Percentiles rank a stretch among this genome's conserved stretches.
Evolutionary conservation across 1,139 yeast species (phyloP).

Genomic region (Hyphopichia fennica): DNA sequence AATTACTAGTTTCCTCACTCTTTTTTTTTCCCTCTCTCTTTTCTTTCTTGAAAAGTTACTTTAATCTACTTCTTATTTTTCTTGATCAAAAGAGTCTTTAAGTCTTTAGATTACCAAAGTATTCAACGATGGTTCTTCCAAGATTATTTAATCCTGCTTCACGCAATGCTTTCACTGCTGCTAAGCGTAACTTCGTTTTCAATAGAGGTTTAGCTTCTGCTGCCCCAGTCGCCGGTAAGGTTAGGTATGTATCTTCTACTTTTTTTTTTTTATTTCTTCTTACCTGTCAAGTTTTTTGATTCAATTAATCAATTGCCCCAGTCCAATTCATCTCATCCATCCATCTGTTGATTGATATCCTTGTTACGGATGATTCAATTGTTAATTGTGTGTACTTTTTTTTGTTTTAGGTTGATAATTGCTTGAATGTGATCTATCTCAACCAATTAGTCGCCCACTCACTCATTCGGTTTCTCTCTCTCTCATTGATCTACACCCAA

Average conservation of each 20-base stretch:
- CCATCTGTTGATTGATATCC: background rate
- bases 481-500: too few relatives aligned
- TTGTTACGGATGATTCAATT: background rate
- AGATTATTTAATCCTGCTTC: constrained; percentile 89
- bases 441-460: background rate
- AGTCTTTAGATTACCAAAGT: constrained; percentile 22
- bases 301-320: constrained; percentile 1
- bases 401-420: background rate
- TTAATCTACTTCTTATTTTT: constrained; percentile 7
- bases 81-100: constrained; percentile 12
- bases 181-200: constrained; percentile 76
- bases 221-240: constrained; percentile 82
- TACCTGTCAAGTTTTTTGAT: background rate
- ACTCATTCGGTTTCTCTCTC: background rate
- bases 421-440: background rate
- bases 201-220: constrained; percentile 87
- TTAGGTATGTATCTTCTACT: constrained; percentile 63
- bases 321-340: background rate
- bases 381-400: background rate
- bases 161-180: constrained; percentile 88
- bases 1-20: constrained; percentile 5
- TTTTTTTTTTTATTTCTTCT: background rate
- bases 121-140: constrained; percentile 67
- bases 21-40: constrained; percentile 8
- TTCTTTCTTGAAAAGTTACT: constrained; percentile 4